Conservation (phyloP, 495 filamentous ascomycete species). For the Penicillium egyptiacum region DNA sequence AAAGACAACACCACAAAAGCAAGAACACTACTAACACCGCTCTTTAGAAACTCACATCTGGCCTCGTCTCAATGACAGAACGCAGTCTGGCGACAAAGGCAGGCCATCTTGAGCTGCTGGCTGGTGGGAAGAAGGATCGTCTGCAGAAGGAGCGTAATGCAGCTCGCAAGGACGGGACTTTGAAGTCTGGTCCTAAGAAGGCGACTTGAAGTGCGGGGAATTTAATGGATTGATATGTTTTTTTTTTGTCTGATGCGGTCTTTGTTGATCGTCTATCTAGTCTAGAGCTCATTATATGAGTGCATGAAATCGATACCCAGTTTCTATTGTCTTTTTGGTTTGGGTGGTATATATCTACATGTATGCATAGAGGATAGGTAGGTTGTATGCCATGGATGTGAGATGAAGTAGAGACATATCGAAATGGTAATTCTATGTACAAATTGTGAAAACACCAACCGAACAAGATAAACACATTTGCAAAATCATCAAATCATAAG, state of each 20-base stretch:
- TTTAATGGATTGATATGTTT: background rate
- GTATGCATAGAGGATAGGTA: background rate
- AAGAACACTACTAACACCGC: background rate
- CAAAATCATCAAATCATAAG: constrained; percentile 29
- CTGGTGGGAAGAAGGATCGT: constrained; percentile 62
- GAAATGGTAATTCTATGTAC: constrained; percentile 16
- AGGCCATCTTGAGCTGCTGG: constrained; percentile 70
- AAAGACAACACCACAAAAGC: background rate
- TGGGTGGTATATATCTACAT: background rate
- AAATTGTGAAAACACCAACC: constrained; percentile 4
- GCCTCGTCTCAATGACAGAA: constrained; percentile 64
- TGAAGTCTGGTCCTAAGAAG: constrained; percentile 11
- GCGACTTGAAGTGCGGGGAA: background rate
- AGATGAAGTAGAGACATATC: background rate
- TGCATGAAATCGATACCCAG: constrained; percentile 33
- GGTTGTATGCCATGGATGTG: background rate
- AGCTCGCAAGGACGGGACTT: constrained; percentile 6
- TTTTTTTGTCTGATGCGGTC: background rate
- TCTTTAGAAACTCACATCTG: constrained; percentile 62
- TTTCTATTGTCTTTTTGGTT: constrained; percentile 11
- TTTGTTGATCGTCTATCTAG: constrained; percentile 6
- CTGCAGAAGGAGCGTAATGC: constrained; percentile 23
- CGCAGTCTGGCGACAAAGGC: constrained; percentile 64
- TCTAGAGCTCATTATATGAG: constrained; percentile 11
- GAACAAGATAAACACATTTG: constrained; percentile 1